Evolutionary conservation across 257 asterid species (phyloP), one percentile per base, ranked within the genome.

Genomic region (Penstemon davidsonii): DNA sequence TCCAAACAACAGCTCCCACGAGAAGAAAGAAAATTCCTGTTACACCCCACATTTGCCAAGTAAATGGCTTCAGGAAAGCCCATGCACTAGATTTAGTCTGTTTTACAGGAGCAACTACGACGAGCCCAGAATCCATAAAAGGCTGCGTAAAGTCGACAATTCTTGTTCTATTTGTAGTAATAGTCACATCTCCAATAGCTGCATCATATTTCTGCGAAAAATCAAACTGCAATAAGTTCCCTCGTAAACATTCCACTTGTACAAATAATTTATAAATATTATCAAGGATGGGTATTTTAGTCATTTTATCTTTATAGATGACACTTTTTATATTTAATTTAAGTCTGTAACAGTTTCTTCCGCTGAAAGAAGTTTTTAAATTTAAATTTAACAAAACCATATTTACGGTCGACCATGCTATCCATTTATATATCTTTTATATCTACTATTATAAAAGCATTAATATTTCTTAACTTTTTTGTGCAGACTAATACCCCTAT

Each of bases 111-210:
- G 85, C 90, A 67, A 93, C 85, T 18, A 90, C 90, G 7, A 93
- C 96, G 3, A 93, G 91, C 60, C 99, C 99, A 5, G 99, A 90
- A 78, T 87, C 97, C 87, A 83, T 79, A 74, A 64, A 90, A 69
- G 99, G 99, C 77, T 90, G 99, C 1, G 99, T 93, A 67, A 93
- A 93, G 76, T 90, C 99, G 68, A 90, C 97, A 47, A 81, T 78
- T 75, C 95, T 85, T 60, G 99, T 93, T 77, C 99, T 84, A 62
- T 82, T 90, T 43, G 88, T 91, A 18, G 97, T 91, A 68, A 93
- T 90, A 0, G 97, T 88, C 38, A 93, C 40, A 76, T 93, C 99
- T 51, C 99, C 99, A n/a, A 88, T 91, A 51, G 87, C 97, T 57
- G 97, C 97, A 82, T 93, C 99, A 57, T 76, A 93, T 78, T 75